Percentiles rank a stretch among this genome's conserved stretches.
These are phyloP conservation scores for Antrodiella citrinella DNA, from an alignment of 768 basidiomycete species.

Conservation along the genomic window DNA sequence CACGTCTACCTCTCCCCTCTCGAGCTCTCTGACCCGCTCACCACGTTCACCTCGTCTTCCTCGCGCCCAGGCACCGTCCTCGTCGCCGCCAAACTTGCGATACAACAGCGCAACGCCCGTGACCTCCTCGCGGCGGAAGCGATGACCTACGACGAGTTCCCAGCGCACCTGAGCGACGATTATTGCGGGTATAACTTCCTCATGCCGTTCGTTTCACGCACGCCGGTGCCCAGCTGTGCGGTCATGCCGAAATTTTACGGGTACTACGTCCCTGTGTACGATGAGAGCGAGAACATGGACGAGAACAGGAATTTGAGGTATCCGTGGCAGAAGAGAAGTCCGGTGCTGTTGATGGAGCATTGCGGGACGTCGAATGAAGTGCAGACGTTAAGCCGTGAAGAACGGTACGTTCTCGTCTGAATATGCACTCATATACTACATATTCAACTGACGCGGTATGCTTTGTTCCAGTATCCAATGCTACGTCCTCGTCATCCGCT, in stretches of 20 bases:
- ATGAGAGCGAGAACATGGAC: conserved; percentile 14
- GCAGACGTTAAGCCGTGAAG: conserved; percentile 8
- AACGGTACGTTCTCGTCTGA: conserved; percentile 7
- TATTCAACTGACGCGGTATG: background rate
- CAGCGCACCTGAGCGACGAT: conserved; percentile 37
- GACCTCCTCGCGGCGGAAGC: conserved; percentile 29
- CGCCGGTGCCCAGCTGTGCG: conserved; percentile 40
- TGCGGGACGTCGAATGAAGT: conserved; percentile 30
- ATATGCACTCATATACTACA: background rate
- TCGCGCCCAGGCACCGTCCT: conserved; percentile 17
- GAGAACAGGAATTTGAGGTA: conserved; percentile 9
- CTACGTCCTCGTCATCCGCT: conserved; percentile 27
- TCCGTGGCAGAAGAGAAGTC: conserved; percentile 15
- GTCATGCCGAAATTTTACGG: conserved; percentile 61
- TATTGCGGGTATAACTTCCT: conserved; percentile 43
- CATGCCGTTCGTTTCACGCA: conserved; percentile 27
- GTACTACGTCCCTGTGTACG: conserved; percentile 38
- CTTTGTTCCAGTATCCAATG: conserved; percentile 10
- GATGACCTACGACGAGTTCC: conserved; percentile 36
- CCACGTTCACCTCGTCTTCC: conserved; percentile 8
- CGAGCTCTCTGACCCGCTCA: conserved; percentile 34
- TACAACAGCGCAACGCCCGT: conserved; percentile 5
- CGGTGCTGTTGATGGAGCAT: conserved; percentile 38
- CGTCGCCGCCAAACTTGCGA: conserved; percentile 23
- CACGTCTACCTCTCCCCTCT: conserved; percentile 41